Conservation (phyloP, 2,329 filamentous ascomycete genomes). For the Aureobasidium mangrovei region DNA sequence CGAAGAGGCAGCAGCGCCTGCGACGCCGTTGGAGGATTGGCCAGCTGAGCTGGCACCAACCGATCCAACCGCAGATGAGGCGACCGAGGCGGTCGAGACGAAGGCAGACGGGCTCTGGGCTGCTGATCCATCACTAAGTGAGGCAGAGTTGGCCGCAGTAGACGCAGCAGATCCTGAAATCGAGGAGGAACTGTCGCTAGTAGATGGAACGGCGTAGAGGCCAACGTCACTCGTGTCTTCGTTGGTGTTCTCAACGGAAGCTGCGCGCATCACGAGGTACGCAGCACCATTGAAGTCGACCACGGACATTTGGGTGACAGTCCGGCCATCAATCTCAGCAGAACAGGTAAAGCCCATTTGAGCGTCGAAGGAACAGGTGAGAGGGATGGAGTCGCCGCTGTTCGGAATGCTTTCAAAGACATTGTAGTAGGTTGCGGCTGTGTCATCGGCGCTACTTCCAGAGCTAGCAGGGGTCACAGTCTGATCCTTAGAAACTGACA, state of each 20-base stretch:
- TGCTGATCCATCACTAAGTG: not conserved
- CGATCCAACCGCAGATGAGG: not conserved
- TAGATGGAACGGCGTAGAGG: not conserved
- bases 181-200: not conserved
- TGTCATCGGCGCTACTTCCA: not conserved
- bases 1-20: not conserved
- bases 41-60: not conserved
- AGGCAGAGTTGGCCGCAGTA: not conserved
- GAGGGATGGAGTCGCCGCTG: not conserved
- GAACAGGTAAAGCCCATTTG: not conserved
- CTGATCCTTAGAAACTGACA: not conserved
- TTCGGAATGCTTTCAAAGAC: not conserved
- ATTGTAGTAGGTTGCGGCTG: conserved; percentile 2
- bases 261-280: conserved; percentile 2
- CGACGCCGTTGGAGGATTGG: not conserved
- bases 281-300: not conserved
- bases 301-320: not conserved
- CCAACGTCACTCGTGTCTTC: not conserved
- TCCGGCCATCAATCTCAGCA: not conserved
- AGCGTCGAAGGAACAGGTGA: not conserved
- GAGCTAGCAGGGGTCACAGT: not conserved
- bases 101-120: not conserved
- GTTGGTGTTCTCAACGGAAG: not conserved
- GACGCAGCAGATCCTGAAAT: not conserved
- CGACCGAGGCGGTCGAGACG: not conserved